Evolutionary conservation across 768 basidiomycete species (phyloP), one percentile per base, ranked within the genome.

Genomic region (Xanthoconium purpureum): DNA sequence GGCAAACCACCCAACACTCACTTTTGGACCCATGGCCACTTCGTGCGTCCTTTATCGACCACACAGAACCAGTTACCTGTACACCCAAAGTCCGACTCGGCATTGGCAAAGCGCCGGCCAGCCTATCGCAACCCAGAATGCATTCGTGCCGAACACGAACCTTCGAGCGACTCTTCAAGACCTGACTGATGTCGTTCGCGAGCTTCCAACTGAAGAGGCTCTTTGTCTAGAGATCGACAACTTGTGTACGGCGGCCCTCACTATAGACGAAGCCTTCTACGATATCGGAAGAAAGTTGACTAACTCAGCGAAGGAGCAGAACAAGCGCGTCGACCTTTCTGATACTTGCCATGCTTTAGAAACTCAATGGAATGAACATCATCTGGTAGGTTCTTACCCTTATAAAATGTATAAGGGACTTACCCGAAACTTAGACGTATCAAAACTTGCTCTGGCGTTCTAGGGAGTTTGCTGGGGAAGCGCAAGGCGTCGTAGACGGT

Each of bases 391-490:
- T 5, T 14, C 28, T 11, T 20, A 18, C 13, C 30, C n/a, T 18
- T 8, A 12, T 5, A 29, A 20, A 13, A 4, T 3, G 17, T 24
- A 2, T 6, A 10, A 13, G 35, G 14, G 17, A 38, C 45, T 54
- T 37, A 59, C 18, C 6, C 1, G 33, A 40, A 35, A n/a, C 8
- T 8, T 12, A 66, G 63, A 56, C 55, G 1, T 65, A 65, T 48
- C 43, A 53, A 38, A 3, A 17, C 7, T 60, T 66, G 40, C 53
- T 66, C 8, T 66, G 64, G 57, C 57, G 49, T 13, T 65, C 64
- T 20, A 63, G 64, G 39, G 55, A 56, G 11, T 62, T 63, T 40
- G 64, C 64, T 43, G 64, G 57, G 8, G 51, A 65, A 39, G 60
- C 64, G 9, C 64, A 63, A 37, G 45, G 38, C 13, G 17, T 35